Percentiles rank a stretch among this genome's conserved stretches.
These are phyloP conservation scores for Crithidia acanthocephali DNA, from an alignment of 208 protist species.

Conservation along the genomic window DNA sequence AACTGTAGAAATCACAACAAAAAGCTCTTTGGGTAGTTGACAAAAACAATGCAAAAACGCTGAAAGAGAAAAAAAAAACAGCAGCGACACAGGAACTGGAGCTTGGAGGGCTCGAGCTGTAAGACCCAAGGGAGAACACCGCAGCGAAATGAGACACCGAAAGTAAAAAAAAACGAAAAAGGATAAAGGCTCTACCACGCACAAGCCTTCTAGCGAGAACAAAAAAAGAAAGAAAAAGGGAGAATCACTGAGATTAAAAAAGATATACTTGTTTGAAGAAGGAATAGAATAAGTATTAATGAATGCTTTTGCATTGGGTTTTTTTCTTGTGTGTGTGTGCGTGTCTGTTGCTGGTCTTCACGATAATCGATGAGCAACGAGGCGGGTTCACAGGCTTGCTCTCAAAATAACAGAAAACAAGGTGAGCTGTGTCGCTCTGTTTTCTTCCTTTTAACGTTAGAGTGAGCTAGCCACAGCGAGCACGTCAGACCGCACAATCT, in stretches of 20 bases:
- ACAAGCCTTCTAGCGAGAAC: not conserved
- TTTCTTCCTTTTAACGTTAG: slow-evolving; percentile 2
- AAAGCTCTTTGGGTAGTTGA: no score
- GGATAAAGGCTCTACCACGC: not conserved
- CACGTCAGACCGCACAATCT: slow-evolving; percentile 41
- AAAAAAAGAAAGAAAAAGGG: not conserved
- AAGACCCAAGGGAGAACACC: not conserved
- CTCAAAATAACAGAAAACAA: no score
- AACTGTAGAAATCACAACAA: no score
- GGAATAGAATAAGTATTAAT: no score
- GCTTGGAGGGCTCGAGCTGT: no score
- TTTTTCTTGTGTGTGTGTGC: not conserved
- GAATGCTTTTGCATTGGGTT: not conserved
- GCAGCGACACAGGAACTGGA: not conserved
- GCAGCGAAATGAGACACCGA: not conserved
- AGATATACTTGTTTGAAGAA: not conserved
- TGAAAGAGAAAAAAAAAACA: slow-evolving; percentile 12
- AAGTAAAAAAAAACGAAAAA: not conserved
- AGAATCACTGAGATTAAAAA: not conserved
- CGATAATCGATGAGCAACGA: no score
- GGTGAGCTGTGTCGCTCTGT: no score
- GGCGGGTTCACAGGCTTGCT: no score
- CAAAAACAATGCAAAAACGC: not conserved
- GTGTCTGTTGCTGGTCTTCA: no score
- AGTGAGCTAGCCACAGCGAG: slow-evolving; percentile 29